Evolutionary conservation across 2,329 filamentous ascomycete species (phyloP), one percentile per base, ranked within the genome.

Genomic region (Diaporthe eres): DNA sequence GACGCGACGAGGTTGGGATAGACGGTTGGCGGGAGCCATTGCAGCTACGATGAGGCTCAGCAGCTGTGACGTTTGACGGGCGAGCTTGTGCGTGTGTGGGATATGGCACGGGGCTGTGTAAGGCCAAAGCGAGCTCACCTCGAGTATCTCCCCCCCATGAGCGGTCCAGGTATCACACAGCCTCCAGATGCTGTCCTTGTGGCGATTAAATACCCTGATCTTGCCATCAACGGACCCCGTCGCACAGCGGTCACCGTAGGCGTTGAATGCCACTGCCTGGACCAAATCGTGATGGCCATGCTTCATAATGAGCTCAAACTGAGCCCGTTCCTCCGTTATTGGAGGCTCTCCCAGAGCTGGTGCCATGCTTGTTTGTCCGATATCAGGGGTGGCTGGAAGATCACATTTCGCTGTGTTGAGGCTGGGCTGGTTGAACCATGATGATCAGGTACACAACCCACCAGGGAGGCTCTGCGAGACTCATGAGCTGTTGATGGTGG

Each of bases 171-270:
- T 95, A 85, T 98, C 96, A 82, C 92, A 94, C 51, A 97, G 86
- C 71, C 91, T 89, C 95, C 95, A 98, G 75, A 91, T 87, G 57
- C 92, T 92, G 80, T 95, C 93, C 79, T 92, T 92, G 82, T 97
- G 93, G 65, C 93, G 90, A 84, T 96, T 95, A 90, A 96, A 98
- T 77, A 98, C 94, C 82, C 96, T 95, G 81, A 98, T 93, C 83
- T 94, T 95, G 83, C 98, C 96, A 84, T 98, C 96, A 25, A 96
- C 94, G 25, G 95, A 97, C 47, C 95, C 95, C 3, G 95, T 97
- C 57, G 96, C 94, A 87, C 96, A 96, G 79, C 96, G 94, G 80
- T 95, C 96, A 80, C 96, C 96, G 83, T 98, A 98, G 79, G 92
- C 93, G 84, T 98, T 98, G 89, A 97, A 98, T 79, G 95, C 93